Percentiles rank a stretch among this genome's conserved stretches.
phyloP scores from a whole-genome alignment of 352 stramenopile genomes.

The Vaucheria bursata region DNA sequence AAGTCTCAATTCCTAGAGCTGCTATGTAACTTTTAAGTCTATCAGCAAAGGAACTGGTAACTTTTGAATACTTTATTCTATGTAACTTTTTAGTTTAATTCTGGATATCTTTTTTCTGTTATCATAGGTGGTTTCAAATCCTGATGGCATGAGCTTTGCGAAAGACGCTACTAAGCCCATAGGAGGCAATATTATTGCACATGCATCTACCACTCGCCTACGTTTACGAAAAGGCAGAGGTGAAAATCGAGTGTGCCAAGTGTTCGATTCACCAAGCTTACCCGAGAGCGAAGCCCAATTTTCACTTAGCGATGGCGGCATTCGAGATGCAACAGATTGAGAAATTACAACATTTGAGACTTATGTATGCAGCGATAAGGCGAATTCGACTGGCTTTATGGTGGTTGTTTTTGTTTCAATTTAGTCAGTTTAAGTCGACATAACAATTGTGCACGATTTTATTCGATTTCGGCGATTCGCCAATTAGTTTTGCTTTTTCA shows the following conservation, averaged over 20 bases:
- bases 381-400: no score
- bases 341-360: no score
- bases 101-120: not conserved
- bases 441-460: no score
- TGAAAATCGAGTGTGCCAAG: constrained; percentile 94
- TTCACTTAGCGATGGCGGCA: constrained; percentile 85
- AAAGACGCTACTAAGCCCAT: constrained; percentile 75
- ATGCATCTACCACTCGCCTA: constrained; percentile 90
- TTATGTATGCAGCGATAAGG: no score
- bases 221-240: constrained; percentile 90
- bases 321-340: constrained; percentile 71
- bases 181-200: constrained; percentile 88
- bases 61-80: no score
- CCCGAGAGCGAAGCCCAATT: constrained; percentile 95
- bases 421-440: no score
- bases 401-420: no score
- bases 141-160: constrained; percentile 73
- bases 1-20: no score
- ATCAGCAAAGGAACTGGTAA: no score
- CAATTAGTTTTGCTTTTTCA: no score
- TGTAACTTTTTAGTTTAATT: not conserved
- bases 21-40: no score
- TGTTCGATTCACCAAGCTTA: constrained; percentile 89
- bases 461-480: no score
- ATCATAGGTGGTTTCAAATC: constrained; percentile 66